Percentiles rank a stretch among this genome's conserved stretches.
Conservation (phyloP, 192 early-diverging fungal genomes). For the Ramicandelaber brevisporus region DNA sequence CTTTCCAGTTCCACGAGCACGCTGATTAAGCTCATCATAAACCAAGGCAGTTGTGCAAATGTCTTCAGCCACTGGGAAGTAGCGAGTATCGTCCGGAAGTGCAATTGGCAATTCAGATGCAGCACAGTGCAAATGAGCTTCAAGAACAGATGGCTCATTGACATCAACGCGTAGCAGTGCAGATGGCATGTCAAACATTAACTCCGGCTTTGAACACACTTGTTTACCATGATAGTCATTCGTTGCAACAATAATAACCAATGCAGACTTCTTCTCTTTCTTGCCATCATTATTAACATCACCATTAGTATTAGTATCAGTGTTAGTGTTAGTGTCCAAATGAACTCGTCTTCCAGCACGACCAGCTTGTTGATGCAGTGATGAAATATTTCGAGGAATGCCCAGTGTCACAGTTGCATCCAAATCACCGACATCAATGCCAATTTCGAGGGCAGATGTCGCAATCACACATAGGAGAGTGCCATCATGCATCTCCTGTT, state of each 20-base stretch:
- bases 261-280: no score
- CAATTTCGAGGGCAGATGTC: constrained; percentile 47
- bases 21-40: background rate
- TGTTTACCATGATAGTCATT: constrained; percentile 25
- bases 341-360: constrained; percentile 30
- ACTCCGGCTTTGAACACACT: constrained; percentile 15
- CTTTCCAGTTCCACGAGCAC: constrained; percentile 2
- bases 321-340: no score
- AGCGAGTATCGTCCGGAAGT: constrained; percentile 3
- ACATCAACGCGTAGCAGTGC: constrained; percentile 12
- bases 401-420: constrained; percentile 42
- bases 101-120: constrained; percentile 19
- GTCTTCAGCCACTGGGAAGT: constrained; percentile 5
- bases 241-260: constrained; percentile 23
- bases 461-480: constrained; percentile 28
- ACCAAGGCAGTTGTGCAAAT: background rate
- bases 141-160: constrained; percentile 9
- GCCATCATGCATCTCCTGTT: constrained; percentile 26
- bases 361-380: constrained; percentile 33
- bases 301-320: no score
- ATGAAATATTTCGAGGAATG: constrained; percentile 16
- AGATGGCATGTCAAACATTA: constrained; percentile 15
- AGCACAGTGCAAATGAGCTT: constrained; percentile 33
- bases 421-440: constrained; percentile 35
- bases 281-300: constrained; percentile 13